Conservation (phyloP, 2,329 filamentous ascomycete genomes). For the Dothistroma pini region DNA sequence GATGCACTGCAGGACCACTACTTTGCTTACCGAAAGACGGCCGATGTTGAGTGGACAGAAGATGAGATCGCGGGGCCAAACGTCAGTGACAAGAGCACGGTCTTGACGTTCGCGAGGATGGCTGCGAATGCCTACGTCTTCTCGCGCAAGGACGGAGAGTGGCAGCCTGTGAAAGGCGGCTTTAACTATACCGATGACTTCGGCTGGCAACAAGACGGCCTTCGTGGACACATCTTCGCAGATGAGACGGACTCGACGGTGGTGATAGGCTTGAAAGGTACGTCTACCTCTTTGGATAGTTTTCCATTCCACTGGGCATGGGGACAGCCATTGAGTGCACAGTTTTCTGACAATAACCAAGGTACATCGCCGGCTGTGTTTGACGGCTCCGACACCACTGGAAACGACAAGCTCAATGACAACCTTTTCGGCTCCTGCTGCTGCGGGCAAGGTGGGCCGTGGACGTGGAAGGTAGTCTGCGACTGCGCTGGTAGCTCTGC, state of each 20-base stretch:
- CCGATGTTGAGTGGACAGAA: conserved; percentile 73
- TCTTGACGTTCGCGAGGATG: conserved; percentile 83
- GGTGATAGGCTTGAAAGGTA: conserved; percentile 85
- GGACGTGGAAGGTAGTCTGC: conserved; percentile 87
- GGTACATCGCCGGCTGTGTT: conserved; percentile 67
- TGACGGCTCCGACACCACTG: conserved; percentile 94
- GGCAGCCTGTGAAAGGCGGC: conserved; percentile 72
- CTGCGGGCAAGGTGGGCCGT: conserved; percentile 88
- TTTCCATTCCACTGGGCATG: neutral
- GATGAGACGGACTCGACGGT: conserved; percentile 82
- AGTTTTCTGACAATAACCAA: conserved; percentile 9
- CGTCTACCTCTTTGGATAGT: conserved; percentile 16
- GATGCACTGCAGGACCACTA: conserved; percentile 74
- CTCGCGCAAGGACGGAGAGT: conserved; percentile 67
- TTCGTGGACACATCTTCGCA: conserved; percentile 88
- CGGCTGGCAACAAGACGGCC: conserved; percentile 85
- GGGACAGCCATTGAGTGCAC: neutral
- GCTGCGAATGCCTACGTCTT: conserved; percentile 85
- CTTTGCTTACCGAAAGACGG: conserved; percentile 63
- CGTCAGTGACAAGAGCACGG: conserved; percentile 76
- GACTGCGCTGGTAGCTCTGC: conserved; percentile 77
- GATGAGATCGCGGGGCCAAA: conserved; percentile 78
- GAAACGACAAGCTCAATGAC: conserved; percentile 96
- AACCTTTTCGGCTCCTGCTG: conserved; percentile 98
- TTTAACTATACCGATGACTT: conserved; percentile 89